These are phyloP conservation scores for Haberlea rhodopensis DNA, from an alignment of 257 asterid genomes.

Conservation along the genomic window DNA sequence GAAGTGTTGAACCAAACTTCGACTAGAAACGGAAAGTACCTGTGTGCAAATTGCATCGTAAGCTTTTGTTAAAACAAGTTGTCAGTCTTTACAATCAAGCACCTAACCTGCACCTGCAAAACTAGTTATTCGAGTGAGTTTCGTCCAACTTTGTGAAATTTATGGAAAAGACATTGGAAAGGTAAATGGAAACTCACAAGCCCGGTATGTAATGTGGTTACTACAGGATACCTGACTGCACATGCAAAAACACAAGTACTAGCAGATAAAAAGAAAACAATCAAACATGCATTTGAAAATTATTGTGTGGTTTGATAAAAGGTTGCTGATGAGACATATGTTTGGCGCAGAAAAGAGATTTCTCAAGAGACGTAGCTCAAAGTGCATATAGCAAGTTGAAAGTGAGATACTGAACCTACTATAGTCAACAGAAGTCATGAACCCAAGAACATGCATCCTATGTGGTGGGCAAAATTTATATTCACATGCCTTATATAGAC, in stretches of 20 bases:
- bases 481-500: neutral
- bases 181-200: slow-evolving; percentile 51
- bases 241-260: slow-evolving; percentile 37
- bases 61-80: slow-evolving; percentile 40
- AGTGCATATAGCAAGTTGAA: neutral
- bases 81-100: slow-evolving; percentile 51
- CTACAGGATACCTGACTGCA: slow-evolving; percentile 68
- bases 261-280: slow-evolving; percentile 3
- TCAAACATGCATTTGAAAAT: neutral
- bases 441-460: neutral
- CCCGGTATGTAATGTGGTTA: slow-evolving; percentile 41
- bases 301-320: neutral
- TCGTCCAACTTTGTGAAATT: slow-evolving; percentile 13
- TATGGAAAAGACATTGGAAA: neutral
- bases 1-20: slow-evolving; percentile 27
- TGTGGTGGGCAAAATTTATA: neutral
- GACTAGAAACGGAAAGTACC: slow-evolving; percentile 41
- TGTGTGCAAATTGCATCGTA: slow-evolving; percentile 69
- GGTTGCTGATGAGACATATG: neutral
- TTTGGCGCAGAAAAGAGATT: neutral
- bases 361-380: neutral
- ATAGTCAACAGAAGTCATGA: neutral
- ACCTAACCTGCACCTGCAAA: slow-evolving; percentile 92
- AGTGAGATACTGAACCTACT: neutral
- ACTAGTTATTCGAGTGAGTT: slow-evolving; percentile 54